Base-by-base conservation (phyloP, 345 rosid species). In the Eucalyptus polybractea region DNA sequence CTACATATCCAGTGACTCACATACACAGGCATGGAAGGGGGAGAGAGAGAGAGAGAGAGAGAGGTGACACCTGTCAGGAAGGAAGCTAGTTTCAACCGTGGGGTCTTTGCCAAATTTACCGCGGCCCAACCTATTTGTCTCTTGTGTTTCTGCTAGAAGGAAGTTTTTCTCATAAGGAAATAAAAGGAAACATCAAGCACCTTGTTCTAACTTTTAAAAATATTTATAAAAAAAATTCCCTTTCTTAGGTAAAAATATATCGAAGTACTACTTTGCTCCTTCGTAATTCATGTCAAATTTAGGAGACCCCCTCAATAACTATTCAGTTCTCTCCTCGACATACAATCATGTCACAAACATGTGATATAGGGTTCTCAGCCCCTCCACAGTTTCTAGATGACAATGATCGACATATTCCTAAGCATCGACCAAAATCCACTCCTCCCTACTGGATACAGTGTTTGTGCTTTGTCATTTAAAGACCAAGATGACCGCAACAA, bases 91-190 rank as follows among this genome's bases (percentile, higher is more conserved):
- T 93, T 98, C 99, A 42, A 98, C 99, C 0, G 97, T 95, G 87
- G 99, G 99, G 93, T 98, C 99, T 93, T 97, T 97, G 91, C 99
- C 99, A 87, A 98, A 91, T 89, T 96, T 97, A 49, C 96, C 95
- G 31, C 72, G 92, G 21, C 88, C 92, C 67, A 95, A 88, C 81
- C 87, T 93, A 89, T 90, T 91, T 80, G 94, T 80, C 86, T 93
- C 96, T 14, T 58, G 88, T 80, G 56, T 88, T 89, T 92, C 97
- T 94, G 89, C 89, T 80, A 13, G 90, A 88, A 81, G 51, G 67
- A 16, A 7, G 60, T 15, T n/a, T 25, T 44, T 49, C 53, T 86
- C 47, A 76, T 76, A 72, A 69, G 80, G 80, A 76, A 5, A 31
- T n/a, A 72, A 76, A 19, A 47, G 5, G 31, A 86, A 51, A 72